Conservation (phyloP, 2,329 filamentous ascomycete species). For the Aspergillus sojae region DNA sequence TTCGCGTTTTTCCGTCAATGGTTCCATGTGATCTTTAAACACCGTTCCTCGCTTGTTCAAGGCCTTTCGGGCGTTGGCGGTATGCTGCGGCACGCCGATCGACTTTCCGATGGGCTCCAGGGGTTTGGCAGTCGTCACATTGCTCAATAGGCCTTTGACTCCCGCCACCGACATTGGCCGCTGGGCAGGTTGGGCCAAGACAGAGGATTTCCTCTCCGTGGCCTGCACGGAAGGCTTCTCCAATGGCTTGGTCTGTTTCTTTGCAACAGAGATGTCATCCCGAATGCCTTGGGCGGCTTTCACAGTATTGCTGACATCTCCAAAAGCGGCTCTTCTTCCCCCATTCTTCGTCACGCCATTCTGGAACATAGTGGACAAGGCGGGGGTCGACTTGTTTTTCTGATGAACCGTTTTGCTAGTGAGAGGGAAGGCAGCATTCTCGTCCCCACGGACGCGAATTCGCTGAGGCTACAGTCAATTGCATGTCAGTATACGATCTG, state of each 20-base stretch:
- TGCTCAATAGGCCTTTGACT: slow-evolving; percentile 42
- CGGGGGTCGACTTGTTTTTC: slow-evolving; percentile 77
- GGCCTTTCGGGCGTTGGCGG: slow-evolving; percentile 50
- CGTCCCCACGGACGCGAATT: slow-evolving; percentile 66
- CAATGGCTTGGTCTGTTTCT: slow-evolving; percentile 41
- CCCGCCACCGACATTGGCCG: slow-evolving; percentile 52
- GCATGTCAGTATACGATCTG: slow-evolving; percentile 18
- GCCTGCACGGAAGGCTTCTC: slow-evolving; percentile 33
- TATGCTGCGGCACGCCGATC: slow-evolving; percentile 30
- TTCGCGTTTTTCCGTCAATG: slow-evolving; percentile 35
- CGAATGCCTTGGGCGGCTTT: slow-evolving; percentile 46
- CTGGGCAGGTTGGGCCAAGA: slow-evolving; percentile 63
- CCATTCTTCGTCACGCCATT: slow-evolving; percentile 63
- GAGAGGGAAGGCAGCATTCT: slow-evolving; percentile 63
- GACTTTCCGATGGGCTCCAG: slow-evolving; percentile 37
- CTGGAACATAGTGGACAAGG: slow-evolving; percentile 57
- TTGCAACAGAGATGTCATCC: slow-evolving; percentile 60
- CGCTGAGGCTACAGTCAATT: slow-evolving; percentile 65
- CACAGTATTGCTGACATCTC: slow-evolving; percentile 75
- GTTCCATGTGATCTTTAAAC: slow-evolving; percentile 54
- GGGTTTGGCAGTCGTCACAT: slow-evolving; percentile 34
- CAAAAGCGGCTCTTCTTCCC: slow-evolving; percentile 77
- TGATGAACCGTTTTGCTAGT: slow-evolving; percentile 69
- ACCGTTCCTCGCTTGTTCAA: slow-evolving; percentile 57
- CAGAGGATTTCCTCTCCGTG: slow-evolving; percentile 48